phyloP scores from a whole-genome alignment of 2,329 filamentous ascomycete species.

The Ascocoryne sarcoides region DNA sequence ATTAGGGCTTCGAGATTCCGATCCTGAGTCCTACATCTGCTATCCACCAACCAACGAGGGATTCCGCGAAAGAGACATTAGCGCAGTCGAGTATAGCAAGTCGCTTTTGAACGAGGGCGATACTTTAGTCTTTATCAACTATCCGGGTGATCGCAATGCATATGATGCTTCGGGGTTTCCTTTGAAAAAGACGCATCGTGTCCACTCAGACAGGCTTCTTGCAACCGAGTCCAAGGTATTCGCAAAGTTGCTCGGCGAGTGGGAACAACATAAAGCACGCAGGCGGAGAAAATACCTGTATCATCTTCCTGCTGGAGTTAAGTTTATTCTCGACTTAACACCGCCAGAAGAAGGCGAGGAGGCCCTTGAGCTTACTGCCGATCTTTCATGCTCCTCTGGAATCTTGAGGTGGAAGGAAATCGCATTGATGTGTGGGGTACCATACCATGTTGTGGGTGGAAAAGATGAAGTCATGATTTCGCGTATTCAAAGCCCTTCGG shows the following conservation, averaged over 20 bases:
- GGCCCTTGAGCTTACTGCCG: slow-evolving; percentile 47
- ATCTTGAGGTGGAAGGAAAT: slow-evolving; percentile 47
- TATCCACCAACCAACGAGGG: too few relatives aligned
- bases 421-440: slow-evolving; percentile 31
- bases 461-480: slow-evolving; percentile 33
- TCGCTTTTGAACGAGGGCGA: slow-evolving; percentile 30
- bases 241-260: slow-evolving; percentile 35
- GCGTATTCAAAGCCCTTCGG: neutral
- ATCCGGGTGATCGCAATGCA: slow-evolving; percentile 25
- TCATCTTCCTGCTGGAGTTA: slow-evolving; percentile 35
- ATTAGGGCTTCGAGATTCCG: too few relatives aligned
- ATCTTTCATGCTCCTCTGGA: slow-evolving; percentile 47
- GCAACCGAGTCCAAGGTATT: slow-evolving; percentile 40
- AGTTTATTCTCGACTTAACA: slow-evolving; percentile 55
- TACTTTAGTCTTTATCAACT: slow-evolving; percentile 35
- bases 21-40: too few relatives aligned
- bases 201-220: slow-evolving; percentile 39
- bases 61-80: slow-evolving; percentile 9
- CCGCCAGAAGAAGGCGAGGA: slow-evolving; percentile 55
- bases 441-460: slow-evolving; percentile 35
- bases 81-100: slow-evolving; percentile 14
- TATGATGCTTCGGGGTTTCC: slow-evolving; percentile 20
- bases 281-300: slow-evolving; percentile 26
- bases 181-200: slow-evolving; percentile 32
- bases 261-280: slow-evolving; percentile 34